These are phyloP conservation scores for Pseudozyma hubeiensis DNA, from an alignment of 1,284 basidiomycete species.

Conservation along the genomic window DNA sequence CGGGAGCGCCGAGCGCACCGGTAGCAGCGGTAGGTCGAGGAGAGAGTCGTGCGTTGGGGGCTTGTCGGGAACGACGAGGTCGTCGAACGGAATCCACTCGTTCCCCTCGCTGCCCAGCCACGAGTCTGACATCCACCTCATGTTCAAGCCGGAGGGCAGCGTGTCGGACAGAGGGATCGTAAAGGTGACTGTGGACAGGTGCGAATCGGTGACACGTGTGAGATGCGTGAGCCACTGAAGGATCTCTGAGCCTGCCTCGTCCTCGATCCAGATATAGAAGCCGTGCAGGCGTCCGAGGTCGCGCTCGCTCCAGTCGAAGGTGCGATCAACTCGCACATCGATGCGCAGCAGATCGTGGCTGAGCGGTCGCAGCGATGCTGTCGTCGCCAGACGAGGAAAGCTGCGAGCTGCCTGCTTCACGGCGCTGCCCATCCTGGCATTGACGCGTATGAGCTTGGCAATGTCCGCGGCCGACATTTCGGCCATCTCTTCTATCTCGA, in stretches of 20 bases:
- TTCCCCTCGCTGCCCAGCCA: slow-evolving; percentile 94
- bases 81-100: slow-evolving; percentile 76
- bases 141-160: slow-evolving; percentile 30
- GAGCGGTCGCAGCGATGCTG: slow-evolving; percentile 77
- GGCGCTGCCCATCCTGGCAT: slow-evolving; percentile 84
- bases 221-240: slow-evolving; percentile 76
- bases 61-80: slow-evolving; percentile 80
- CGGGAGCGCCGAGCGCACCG: slow-evolving; percentile 71
- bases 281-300: slow-evolving; percentile 83
- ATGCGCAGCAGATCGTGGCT: slow-evolving; percentile 86
- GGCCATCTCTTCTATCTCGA: slow-evolving; percentile 81
- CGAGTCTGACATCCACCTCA: slow-evolving; percentile 87
- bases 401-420: slow-evolving; percentile 84
- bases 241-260: slow-evolving; percentile 81
- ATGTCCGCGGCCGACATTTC: slow-evolving; percentile 80
- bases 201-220: slow-evolving; percentile 69
- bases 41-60: slow-evolving; percentile 77
- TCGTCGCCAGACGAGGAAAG: slow-evolving; percentile 82
- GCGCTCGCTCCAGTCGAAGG: slow-evolving; percentile 87
- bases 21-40: slow-evolving; percentile 85
- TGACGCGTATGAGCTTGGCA: slow-evolving; percentile 86
- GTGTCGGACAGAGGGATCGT: slow-evolving; percentile 70
- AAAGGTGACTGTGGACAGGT: slow-evolving; percentile 64
- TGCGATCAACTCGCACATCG: slow-evolving; percentile 75
- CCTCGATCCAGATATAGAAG: slow-evolving; percentile 97